Percentiles rank a stretch among this genome's conserved stretches.
These are phyloP conservation scores for Fusarium nematophilum DNA, from an alignment of 2,329 filamentous ascomycete genomes.

Conservation along the genomic window DNA sequence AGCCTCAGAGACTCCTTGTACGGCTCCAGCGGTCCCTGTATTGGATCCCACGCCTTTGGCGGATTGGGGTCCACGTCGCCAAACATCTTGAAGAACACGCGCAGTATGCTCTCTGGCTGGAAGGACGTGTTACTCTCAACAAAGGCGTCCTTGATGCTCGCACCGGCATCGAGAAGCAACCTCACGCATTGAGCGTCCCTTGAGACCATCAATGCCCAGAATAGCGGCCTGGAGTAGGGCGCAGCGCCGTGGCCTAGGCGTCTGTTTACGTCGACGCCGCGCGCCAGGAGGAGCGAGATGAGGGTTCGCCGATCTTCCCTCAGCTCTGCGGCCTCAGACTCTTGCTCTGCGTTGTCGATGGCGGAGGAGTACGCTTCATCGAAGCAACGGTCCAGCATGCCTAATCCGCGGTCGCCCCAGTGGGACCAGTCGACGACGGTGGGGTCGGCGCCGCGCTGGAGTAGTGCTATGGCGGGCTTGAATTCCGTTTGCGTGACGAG, in stretches of 20 bases:
- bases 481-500: background rate
- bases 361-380: background rate
- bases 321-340: background rate
- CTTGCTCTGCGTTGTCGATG: background rate
- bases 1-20: background rate
- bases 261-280: slow-evolving; percentile 9
- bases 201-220: background rate
- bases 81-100: background rate
- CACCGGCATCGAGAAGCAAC: slow-evolving; percentile 8
- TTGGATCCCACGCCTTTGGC: no score
- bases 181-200: slow-evolving; percentile 5
- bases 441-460: slow-evolving; percentile 7
- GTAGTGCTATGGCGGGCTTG: slow-evolving; percentile 2
- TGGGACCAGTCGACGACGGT: background rate
- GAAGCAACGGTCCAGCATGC: slow-evolving; percentile 3
- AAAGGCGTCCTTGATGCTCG: slow-evolving; percentile 1
- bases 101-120: background rate
- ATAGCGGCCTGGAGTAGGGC: background rate
- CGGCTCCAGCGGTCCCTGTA: background rate
- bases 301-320: background rate
- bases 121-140: background rate
- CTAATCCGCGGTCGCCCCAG: no score
- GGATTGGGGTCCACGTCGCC: background rate
- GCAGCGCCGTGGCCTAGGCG: background rate
- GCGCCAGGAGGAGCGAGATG: background rate